Base-by-base conservation (phyloP, 2,329 filamentous ascomycete genomes). In the Claviceps sp. region DNA sequence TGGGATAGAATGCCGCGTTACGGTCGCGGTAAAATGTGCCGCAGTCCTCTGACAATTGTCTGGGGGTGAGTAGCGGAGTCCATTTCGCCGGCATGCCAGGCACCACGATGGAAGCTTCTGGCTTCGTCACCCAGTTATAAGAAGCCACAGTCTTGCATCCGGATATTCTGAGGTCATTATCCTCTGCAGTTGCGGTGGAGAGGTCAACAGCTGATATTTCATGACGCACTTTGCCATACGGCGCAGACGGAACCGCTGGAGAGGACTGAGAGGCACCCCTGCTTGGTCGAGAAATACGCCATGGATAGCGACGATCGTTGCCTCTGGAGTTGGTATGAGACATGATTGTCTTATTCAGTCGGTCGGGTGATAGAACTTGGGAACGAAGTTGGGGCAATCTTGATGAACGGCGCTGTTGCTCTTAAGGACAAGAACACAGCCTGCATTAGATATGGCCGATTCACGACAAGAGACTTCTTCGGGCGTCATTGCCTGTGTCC, bases 1-100 rank as follows among this genome's bases (percentile, higher is more conserved):
- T 57, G 2, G 76, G 71, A 51, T 67, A 77, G 2, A 65, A 67
- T 0, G 75, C 75, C 0, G 76, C 72, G 54, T 82, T 82, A 2
- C 66, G 61, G 57, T 82, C 78, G 3, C 76, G 74, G 54, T 70
- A 80, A 57, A 74, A 81, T 0, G 65, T 57, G 2, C 74, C 75
- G 7, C 55, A 59, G 55, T 82, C 79, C 57, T 73, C 61, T 2
- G 2, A 37, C 11, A 78, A 62, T 39, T 62, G 56, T 16, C 52
- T 56, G 8, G 68, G 59, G 4, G 58, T 39, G 0, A 55, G 8
- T 1, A 66, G 65, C 1, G 76, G 75, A 1, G 70, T 72, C 75
- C 76, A 80, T 61, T 34, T 47, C 2, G 74, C 70, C 13, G 76
- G 77, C 56, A 65, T 68, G n/a, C 75, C 45, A 37, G 45, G 45